Percentiles rank a stretch among this genome's conserved stretches.
These are phyloP conservation scores for Millerago galiae DNA, from an alignment of 805 yeast genomes.

Conservation along the genomic window DNA sequence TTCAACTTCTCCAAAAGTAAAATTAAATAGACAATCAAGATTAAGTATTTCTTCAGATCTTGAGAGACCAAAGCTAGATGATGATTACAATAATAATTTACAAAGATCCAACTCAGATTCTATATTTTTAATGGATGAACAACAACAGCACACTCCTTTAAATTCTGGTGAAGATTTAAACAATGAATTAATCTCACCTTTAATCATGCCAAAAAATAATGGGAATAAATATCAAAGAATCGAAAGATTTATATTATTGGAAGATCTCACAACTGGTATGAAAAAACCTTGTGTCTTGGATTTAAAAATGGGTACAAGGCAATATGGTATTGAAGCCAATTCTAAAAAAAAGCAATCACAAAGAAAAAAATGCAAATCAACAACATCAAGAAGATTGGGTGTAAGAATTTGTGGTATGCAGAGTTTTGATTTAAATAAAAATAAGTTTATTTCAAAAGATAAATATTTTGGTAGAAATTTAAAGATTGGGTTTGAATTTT, in stretches of 20 bases:
- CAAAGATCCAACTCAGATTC: conserved; percentile 26
- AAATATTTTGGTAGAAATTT: conserved; percentile 88
- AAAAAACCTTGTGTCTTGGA: conserved; percentile 86
- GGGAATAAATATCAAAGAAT: conserved; percentile 44
- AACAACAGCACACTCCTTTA: not conserved
- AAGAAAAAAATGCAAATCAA: conserved; percentile 67
- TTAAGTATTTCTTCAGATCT: conserved; percentile 20
- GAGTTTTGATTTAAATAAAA: conserved; percentile 50
- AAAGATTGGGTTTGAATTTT: conserved; percentile 66
- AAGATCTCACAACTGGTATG: conserved; percentile 84
- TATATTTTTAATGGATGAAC: conserved; percentile 40
- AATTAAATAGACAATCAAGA: conserved; percentile 12
- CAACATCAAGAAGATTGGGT: conserved; percentile 80
- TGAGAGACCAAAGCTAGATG: conserved; percentile 16
- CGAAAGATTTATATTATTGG: conserved; percentile 79
- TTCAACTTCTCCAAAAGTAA: conserved; percentile 16
- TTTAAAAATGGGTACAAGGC: conserved; percentile 97
- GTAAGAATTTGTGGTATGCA: conserved; percentile 95
- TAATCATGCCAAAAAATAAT: conserved; percentile 14
- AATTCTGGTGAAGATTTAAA: conserved; percentile 5
- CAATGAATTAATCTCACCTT: conserved; percentile 17
- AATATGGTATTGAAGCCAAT: conserved; percentile 92
- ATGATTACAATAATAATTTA: not conserved
- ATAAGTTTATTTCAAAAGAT: conserved; percentile 62
- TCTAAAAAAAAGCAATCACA: conserved; percentile 70